Base-by-base conservation (phyloP, 768 basidiomycete genomes). In the Phylloporus rhodoxanthus region DNA sequence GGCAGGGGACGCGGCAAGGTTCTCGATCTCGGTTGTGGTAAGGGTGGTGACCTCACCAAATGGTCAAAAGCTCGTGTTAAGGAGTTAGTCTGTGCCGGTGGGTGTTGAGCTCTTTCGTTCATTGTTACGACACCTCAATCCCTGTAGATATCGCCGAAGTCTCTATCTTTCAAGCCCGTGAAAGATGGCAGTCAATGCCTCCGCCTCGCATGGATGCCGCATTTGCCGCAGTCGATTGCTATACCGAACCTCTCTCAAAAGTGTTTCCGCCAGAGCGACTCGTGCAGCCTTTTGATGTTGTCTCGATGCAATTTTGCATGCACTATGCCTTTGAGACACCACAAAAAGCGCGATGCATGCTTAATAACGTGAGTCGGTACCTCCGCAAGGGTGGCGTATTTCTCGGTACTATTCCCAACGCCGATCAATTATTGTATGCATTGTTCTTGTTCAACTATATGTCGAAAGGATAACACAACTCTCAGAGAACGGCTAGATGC, bases 221-320 rank as follows among this genome's bases (percentile, higher is more conserved):
- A 13, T 97, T 98, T 63, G 86, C 81, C 48, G 79, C 91, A 13
- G 68, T 94, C 25, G 96, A 99, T 66, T 97, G 94, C 68, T 99
- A 90, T 64, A 74, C 78, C 10, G 75, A 86, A 55, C 72, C 85
- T 3, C 72, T 98, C 33, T 74, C 80, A 15, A 79, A 79, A 43
- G 83, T 75, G n/a, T 79, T 97, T 43, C 69, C 84, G 4, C 78
- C 79, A 1, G 74, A 75, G 15, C 71, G 76, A 53, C 76, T 90
- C 21, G 72, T 70, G 0, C 75, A 77, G 26, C 84, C 84, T 5
- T 96, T 96, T 62, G 96, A 98, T 62, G 90, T 92, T 49, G 92
- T 98, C 5, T 90, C 91, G 2, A 91, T 97, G 91, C 96, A 99
- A 65, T 99, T 99, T 67, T 98, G 96, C 69, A 97, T 99, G 90